A percentile compares a stretch with the other conserved stretches of the same genome.
phyloP scores from a whole-genome alignment of 2,329 filamentous ascomycete species.

The Aspergillus sp. region DNA sequence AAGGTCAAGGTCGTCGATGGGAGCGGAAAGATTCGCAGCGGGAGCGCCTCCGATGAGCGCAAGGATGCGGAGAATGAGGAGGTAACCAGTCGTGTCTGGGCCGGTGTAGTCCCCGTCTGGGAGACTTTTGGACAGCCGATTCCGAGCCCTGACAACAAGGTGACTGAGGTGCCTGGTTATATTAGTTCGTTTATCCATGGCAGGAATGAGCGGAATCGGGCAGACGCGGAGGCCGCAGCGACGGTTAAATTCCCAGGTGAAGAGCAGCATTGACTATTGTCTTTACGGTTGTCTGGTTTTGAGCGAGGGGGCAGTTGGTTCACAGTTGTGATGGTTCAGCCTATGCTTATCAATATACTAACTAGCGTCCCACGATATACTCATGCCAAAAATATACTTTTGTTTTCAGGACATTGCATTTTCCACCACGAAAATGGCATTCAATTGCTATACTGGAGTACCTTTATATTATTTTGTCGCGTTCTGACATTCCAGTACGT shows the following conservation, averaged over 20 bases:
- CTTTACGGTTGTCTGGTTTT: background rate
- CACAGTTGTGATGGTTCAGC: too few relatives aligned
- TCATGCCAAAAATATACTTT: too few relatives aligned
- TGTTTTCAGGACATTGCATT: too few relatives aligned
- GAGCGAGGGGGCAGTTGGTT: too few relatives aligned
- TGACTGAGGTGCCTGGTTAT: constrained; percentile 53
- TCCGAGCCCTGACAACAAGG: constrained; percentile 49
- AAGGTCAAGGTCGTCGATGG: constrained; percentile 59
- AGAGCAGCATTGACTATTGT: constrained; percentile 18
- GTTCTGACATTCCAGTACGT: too few relatives aligned
- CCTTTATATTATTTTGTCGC: too few relatives aligned
- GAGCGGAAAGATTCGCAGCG: constrained; percentile 64
- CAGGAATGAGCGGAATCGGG: constrained; percentile 36
- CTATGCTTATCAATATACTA: too few relatives aligned
- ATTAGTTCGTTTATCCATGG: constrained; percentile 45
- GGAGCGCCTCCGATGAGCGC: constrained; percentile 53
- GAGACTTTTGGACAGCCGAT: constrained; percentile 55
- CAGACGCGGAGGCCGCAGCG: constrained; percentile 32
- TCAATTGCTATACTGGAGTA: too few relatives aligned
- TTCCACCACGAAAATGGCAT: too few relatives aligned
- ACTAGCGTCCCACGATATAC: too few relatives aligned
- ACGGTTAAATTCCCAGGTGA: constrained; percentile 17
- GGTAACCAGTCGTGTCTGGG: constrained; percentile 46
- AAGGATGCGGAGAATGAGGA: constrained; percentile 43
- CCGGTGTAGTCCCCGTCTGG: constrained; percentile 56